phyloP scores from a whole-genome alignment of 2,329 filamentous ascomycete species.

The Dactylellina cionopaga region DNA sequence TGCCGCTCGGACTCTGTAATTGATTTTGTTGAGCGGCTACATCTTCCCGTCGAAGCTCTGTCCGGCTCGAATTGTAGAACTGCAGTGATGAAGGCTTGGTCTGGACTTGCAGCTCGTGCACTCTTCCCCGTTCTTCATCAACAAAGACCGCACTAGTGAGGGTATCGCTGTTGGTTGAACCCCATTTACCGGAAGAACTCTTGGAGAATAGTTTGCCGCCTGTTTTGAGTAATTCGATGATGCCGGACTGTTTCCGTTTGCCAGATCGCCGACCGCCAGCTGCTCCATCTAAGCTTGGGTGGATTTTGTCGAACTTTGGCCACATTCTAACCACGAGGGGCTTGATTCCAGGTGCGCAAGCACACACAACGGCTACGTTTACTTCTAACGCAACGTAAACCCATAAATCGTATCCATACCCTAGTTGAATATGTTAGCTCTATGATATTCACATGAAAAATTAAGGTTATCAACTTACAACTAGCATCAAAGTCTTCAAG shows the following conservation, averaged over 20 bases:
- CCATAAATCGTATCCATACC: slow-evolving; percentile 39
- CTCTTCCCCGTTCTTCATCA: slow-evolving; percentile 12
- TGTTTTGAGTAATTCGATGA: slow-evolving; percentile 19
- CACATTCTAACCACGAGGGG: slow-evolving; percentile 29
- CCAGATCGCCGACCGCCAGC: not conserved
- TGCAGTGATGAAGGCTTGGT: not conserved
- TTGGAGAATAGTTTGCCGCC: slow-evolving; percentile 23
- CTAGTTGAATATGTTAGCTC: slow-evolving; percentile 3
- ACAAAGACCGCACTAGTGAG: slow-evolving; percentile 6
- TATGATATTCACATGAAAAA: not conserved
- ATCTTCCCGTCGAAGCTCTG: not conserved
- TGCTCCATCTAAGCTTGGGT: slow-evolving; percentile 1
- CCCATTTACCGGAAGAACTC: slow-evolving; percentile 15
- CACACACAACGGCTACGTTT: slow-evolving; percentile 30
- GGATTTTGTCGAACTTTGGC: slow-evolving; percentile 43
- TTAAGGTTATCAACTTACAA: slow-evolving; percentile 16
- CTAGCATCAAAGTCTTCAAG: slow-evolving; percentile 33
- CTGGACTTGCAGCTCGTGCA: slow-evolving; percentile 11
- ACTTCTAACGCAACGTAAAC: slow-evolving; percentile 33
- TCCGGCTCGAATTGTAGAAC: slow-evolving; percentile 7
- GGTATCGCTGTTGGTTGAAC: slow-evolving; percentile 28
- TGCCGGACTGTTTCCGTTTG: not conserved
- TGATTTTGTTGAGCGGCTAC: not conserved
- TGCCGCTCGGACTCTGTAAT: not conserved
- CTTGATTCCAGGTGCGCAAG: slow-evolving; percentile 34